Evolutionary conservation across 768 basidiomycete genomes (phyloP), one percentile per base, ranked within the genome.

Genomic region (Pholiota molesta): DNA sequence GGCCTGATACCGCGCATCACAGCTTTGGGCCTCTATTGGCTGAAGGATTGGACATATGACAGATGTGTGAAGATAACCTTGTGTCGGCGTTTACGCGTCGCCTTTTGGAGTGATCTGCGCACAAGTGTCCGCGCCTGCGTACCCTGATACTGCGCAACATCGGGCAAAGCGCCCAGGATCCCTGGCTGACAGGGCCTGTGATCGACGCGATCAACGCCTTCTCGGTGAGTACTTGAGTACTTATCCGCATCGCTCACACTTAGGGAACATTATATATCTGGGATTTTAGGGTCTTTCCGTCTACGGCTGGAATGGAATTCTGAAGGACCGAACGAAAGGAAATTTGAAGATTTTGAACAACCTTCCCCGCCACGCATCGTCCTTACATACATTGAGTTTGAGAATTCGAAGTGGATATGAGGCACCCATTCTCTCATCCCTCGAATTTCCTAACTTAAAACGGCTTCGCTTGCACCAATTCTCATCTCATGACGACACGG

Each of bases 1-100:
- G 49, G 55, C 10, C 14, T 33, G 3, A 28, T 65, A 21, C 64
- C 64, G 2, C 26, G 40, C 19, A 35, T 65, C 29, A 23, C 51
- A 19, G 54, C 61, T 0, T 45, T 65, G 16, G 39, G 51, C 14
- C 31, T 65, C 19, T 47, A 56, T 39, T 51, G 59, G 5, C 4
- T 29, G 1, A 31, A 17, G 2, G 39, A 14, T 6, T 60, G 57
- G 53, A 1, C 0, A 0, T 39, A 40, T n/a, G 26, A 26, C n/a
- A 47, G 39, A 17, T 10, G 29, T 17, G 9, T 21, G 2, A 47
- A 55, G 11, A 29, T 14, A n/a, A 19, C 17, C n/a, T 5, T 17
- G 8, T 28, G 39, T 52, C 51, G 56, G 1, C 44, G 26, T 4
- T 37, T 57, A 52, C 13, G n/a, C 2, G n/a, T n/a, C 9, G 28